Conservation (phyloP, 352 stramenopile species). For the Phytophthora sojae region DNA sequence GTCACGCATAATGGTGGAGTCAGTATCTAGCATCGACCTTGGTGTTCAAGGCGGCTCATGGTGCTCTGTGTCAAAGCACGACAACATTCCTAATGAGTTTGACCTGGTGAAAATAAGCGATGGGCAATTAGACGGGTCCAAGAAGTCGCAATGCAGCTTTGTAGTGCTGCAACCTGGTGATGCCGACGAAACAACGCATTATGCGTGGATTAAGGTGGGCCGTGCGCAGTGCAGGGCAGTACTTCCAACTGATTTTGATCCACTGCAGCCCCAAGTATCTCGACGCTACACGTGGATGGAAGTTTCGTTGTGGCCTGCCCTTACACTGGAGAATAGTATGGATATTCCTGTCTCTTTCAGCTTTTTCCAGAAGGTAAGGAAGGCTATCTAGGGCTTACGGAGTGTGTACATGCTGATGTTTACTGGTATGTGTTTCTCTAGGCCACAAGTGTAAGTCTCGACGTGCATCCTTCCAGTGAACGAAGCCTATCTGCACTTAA, state of each 20-base stretch:
- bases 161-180: slow-evolving; percentile 23
- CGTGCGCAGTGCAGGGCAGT: slow-evolving; percentile 49
- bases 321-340: slow-evolving; percentile 50
- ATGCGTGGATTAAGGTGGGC: slow-evolving; percentile 44
- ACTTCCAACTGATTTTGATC: slow-evolving; percentile 60
- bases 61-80: slow-evolving; percentile 32
- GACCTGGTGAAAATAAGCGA: slow-evolving; percentile 54
- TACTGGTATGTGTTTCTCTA: slow-evolving; percentile 14
- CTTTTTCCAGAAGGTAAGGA: slow-evolving; percentile 53
- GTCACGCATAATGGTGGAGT: slow-evolving; percentile 47
- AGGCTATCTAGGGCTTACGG: neutral
- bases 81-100: slow-evolving; percentile 51
- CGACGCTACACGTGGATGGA: slow-evolving; percentile 66
- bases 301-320: slow-evolving; percentile 52
- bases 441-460: slow-evolving; percentile 25
- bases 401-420: slow-evolving; percentile 12
- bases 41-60: slow-evolving; percentile 38
- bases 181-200: slow-evolving; percentile 29
- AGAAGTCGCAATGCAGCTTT: slow-evolving; percentile 38
- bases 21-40: slow-evolving; percentile 36
- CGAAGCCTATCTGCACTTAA: slow-evolving; percentile 49
- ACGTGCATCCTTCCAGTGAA: slow-evolving; percentile 25
- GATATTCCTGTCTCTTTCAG: slow-evolving; percentile 37
- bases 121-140: slow-evolving; percentile 16
- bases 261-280: slow-evolving; percentile 43